A percentile compares a stretch with the other conserved stretches of the same genome.
Evolutionary conservation across 2,329 filamentous ascomycete genomes (phyloP).

Genomic region (Sporothrix mexicana): DNA sequence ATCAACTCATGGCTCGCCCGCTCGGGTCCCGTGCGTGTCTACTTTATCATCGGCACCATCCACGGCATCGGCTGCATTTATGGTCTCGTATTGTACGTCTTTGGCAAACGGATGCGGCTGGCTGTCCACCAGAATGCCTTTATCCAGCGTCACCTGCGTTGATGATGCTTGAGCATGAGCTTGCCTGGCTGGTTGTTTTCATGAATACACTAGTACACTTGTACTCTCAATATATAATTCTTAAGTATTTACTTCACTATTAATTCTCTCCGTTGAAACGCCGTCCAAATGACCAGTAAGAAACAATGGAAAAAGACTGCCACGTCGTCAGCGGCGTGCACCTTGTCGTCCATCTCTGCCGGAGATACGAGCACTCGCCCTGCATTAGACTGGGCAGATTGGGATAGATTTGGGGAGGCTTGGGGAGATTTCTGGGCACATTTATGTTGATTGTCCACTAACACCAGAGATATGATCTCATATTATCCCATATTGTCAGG

Average conservation of each 20-base stretch:
- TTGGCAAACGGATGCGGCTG: constrained; percentile 29
- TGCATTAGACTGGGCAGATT: neutral
- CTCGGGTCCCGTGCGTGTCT: constrained; percentile 31
- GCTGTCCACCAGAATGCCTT: constrained; percentile 32
- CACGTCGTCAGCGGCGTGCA: no score
- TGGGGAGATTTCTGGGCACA: no score
- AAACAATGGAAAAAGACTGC: no score
- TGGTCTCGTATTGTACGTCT: constrained; percentile 33
- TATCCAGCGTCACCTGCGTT: constrained; percentile 28
- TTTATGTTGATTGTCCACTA: neutral
- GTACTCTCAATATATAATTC: no score
- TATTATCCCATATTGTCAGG: neutral
- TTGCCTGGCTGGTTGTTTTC: no score
- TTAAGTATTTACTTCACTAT: no score
- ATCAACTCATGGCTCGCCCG: constrained; percentile 31
- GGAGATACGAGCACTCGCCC: neutral
- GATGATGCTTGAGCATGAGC: no score
- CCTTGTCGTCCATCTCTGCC: neutral
- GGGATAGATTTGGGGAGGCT: no score
- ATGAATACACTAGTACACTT: no score
- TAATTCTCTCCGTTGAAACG: no score
- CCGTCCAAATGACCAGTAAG: no score
- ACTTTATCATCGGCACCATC: constrained; percentile 35
- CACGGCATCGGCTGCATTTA: constrained; percentile 34
- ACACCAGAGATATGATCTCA: neutral